Evolutionary conservation across 148 eudicot species (phyloP).

Genomic region (Cornus florida): DNA sequence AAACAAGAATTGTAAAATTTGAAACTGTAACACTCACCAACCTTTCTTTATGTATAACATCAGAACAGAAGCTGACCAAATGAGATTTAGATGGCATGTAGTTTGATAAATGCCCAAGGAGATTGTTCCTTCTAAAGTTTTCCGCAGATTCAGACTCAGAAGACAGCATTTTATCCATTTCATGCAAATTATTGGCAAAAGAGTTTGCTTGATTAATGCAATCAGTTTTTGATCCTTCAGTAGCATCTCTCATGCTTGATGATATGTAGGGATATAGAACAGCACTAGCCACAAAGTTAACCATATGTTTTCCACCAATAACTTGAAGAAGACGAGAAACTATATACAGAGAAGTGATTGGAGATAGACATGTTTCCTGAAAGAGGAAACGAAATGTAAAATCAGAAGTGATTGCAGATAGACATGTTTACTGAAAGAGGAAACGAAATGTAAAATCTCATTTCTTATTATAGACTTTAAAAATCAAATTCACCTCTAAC

Average conservation of each 20-base stretch:
- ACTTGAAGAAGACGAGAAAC: constrained; percentile 52
- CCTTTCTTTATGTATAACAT: constrained; percentile 35
- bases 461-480: not conserved
- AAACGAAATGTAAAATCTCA: not conserved
- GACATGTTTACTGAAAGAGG: constrained; percentile 32
- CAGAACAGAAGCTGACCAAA: constrained; percentile 18
- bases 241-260: constrained; percentile 16
- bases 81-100: constrained; percentile 25
- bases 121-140: constrained; percentile 12
- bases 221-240: constrained; percentile 16
- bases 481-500: not conserved
- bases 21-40: constrained; percentile 10
- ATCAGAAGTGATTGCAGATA: constrained; percentile 41
- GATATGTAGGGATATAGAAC: constrained; percentile 38
- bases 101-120: constrained; percentile 25
- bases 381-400: not conserved
- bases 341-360: constrained; percentile 39
- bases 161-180: constrained; percentile 21
- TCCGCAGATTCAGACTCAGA: constrained; percentile 24
- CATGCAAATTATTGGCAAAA: constrained; percentile 19
- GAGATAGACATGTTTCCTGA: constrained; percentile 43
- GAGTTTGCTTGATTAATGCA: constrained; percentile 17
- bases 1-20: constrained; percentile 5
- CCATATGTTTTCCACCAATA: constrained; percentile 39
- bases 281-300: constrained; percentile 51